Evolutionary conservation across 2,329 filamentous ascomycete genomes (phyloP).

Genomic region (Fusarium poae): DNA sequence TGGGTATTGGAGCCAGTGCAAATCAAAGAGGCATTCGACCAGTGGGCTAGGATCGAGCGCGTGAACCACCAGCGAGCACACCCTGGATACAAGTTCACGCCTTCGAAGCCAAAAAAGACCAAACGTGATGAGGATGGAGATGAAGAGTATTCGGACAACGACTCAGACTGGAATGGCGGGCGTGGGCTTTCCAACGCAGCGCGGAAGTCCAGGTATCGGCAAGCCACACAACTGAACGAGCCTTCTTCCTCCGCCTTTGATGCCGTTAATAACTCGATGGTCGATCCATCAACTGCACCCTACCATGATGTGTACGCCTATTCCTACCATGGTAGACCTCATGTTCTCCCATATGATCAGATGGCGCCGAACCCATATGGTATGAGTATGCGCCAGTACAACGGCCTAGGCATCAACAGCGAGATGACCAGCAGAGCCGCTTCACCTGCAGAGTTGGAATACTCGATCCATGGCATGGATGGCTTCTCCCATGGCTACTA

Average conservation of each 20-base stretch:
- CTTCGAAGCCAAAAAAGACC: slow-evolving; percentile 72
- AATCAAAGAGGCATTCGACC: slow-evolving; percentile 80
- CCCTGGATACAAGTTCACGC: slow-evolving; percentile 94
- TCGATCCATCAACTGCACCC: slow-evolving; percentile 7
- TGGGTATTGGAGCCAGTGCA: slow-evolving; percentile 85
- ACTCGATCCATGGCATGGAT: slow-evolving; percentile 26
- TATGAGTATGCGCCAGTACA: slow-evolving; percentile 27
- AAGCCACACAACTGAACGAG: slow-evolving; percentile 39
- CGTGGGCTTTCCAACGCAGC: slow-evolving; percentile 10
- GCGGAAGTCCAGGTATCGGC: slow-evolving; percentile 27
- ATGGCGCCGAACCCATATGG: slow-evolving; percentile 33
- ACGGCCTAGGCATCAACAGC: slow-evolving; percentile 14
- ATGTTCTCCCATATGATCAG: slow-evolving; percentile 30
- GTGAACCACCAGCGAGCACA: slow-evolving; percentile 87
- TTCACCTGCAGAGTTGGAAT: slow-evolving; percentile 39
- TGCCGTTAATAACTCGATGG: slow-evolving; percentile 9
- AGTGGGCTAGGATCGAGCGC: slow-evolving; percentile 83
- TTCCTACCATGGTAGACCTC: slow-evolving; percentile 24
- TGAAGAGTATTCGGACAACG: slow-evolving; percentile 38
- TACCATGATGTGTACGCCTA: slow-evolving; percentile 38
- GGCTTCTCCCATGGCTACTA: slow-evolving; percentile 33
- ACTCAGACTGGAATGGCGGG: slow-evolving; percentile 42
- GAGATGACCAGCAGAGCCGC: slow-evolving; percentile 38
- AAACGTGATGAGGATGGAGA: slow-evolving; percentile 53
- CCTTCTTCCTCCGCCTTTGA: slow-evolving; percentile 35